Conservation (phyloP, 148 eudicot species). For the Camellia granthamiana region DNA sequence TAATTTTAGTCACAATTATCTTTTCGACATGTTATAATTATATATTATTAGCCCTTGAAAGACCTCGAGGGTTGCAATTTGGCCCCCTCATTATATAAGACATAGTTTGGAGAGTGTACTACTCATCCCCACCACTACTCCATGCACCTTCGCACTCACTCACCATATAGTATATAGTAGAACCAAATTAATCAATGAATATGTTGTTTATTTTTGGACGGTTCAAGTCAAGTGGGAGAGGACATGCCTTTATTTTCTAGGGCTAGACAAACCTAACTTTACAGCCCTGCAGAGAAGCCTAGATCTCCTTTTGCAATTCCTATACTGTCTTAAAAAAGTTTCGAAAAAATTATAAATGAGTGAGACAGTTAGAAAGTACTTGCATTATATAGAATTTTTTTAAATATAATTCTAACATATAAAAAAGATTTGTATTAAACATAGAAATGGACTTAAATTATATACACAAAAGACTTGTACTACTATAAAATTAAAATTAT, state of each 20-base stretch:
- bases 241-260: constrained; percentile 10
- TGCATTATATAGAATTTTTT: no score
- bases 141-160: not conserved
- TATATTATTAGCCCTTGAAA: not conserved
- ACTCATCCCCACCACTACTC: not conserved
- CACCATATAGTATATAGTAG: no score
- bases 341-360: not conserved
- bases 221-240: constrained; percentile 5
- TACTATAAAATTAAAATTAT: no score
- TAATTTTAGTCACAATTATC: not conserved
- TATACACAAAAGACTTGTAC: no score
- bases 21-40: not conserved
- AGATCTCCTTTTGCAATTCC: not conserved
- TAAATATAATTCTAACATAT: no score
- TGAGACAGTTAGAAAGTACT: no score
- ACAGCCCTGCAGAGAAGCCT: not conserved
- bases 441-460: no score
- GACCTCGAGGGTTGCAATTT: constrained; percentile 14
- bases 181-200: not conserved
- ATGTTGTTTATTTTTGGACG: constrained; percentile 22
- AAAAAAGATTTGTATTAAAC: no score
- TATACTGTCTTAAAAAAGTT: no score
- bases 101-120: not conserved
- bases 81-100: not conserved
- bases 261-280: constrained; percentile 12